A percentile compares a stretch with the other conserved stretches of the same genome.
phyloP scores from a whole-genome alignment of 2,329 filamentous ascomycete genomes.

The Grosmannia penicillata region DNA sequence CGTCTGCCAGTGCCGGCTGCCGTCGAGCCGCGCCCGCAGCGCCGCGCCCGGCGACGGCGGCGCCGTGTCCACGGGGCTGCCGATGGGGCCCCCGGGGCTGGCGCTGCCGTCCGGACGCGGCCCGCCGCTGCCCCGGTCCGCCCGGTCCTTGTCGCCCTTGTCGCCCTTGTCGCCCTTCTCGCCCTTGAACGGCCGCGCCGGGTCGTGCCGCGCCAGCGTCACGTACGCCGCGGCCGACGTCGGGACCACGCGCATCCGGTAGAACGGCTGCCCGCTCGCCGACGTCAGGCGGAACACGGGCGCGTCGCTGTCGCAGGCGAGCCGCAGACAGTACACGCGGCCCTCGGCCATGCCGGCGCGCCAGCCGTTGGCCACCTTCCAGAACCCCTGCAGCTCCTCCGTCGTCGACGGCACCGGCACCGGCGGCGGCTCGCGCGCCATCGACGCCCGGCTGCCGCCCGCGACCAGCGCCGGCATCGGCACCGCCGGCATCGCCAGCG shows the following conservation, averaged over 20 bases:
- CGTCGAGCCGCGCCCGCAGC: slow-evolving; percentile 18
- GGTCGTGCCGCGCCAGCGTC: slow-evolving; percentile 43
- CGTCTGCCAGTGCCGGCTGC: slow-evolving; percentile 39
- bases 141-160: slow-evolving; percentile 8
- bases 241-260: slow-evolving; percentile 48
- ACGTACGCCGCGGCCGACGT: slow-evolving; percentile 49
- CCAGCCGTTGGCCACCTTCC: slow-evolving; percentile 59
- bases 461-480: slow-evolving; percentile 2
- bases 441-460: no score
- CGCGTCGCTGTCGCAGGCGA: slow-evolving; percentile 41
- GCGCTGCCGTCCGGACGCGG: not conserved
- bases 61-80: no score
- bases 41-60: slow-evolving; percentile 22
- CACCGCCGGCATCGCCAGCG: no score
- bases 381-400: slow-evolving; percentile 48
- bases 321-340: slow-evolving; percentile 41
- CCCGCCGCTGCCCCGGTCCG: not conserved
- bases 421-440: slow-evolving; percentile 23
- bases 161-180: slow-evolving; percentile 11
- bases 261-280: slow-evolving; percentile 46
- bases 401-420: slow-evolving; percentile 38
- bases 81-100: not conserved
- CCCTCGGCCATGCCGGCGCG: slow-evolving; percentile 45
- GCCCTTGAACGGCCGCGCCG: slow-evolving; percentile 37
- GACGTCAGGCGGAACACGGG: slow-evolving; percentile 55